Base-by-base conservation (phyloP, 1,284 basidiomycete genomes). In the Ustilago esculenta region DNA sequence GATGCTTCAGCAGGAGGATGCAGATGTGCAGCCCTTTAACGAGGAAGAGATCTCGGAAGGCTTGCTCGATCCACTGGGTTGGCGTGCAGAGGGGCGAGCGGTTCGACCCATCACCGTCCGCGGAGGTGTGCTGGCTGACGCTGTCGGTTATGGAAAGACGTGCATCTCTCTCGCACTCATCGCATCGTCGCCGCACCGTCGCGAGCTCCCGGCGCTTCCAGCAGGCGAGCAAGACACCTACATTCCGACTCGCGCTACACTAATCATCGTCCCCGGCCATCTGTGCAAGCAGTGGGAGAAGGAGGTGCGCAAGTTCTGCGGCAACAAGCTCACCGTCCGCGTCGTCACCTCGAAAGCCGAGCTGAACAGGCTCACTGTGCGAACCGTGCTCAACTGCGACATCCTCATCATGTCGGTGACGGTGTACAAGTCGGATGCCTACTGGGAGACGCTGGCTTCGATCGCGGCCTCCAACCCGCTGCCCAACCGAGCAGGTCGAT, bases 101-200 rank as follows among this genome's bases (percentile, higher is more conserved):
- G 88, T 91, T 72, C 85, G 93, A 20, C 86, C 88, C 0, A 87
- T 92, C 48, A 86, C 84, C 61, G 84, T 96, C 21, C 87, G 91
- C 43, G 94, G 94, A 14, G 94, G 94, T 24, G 94, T 97, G 48
- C 87, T 97, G 41, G 94, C 94, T 8, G 94, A 97, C 77, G 90
- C 95, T 81, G 94, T 97, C 69, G 94, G 94, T 45, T 97, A 97
- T 79, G 94, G 94, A 29, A 97, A 97, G 84, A 97, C 94, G 0
- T 93, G 93, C 23, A 96, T 97, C 72, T 93, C 92, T 0, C 86
- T 97, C 18, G 94, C 90, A 10, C 85, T 97, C 51, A 72, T 76
- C 57, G 72, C 73, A 5, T 56, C 68, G 14, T 65, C 63, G 14
- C 63, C 59, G 20, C 43, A 70, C 18, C 60, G 67, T 14, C 29